Base-by-base conservation (phyloP, 306 rosid species). In the Acacia crassicarpa region DNA sequence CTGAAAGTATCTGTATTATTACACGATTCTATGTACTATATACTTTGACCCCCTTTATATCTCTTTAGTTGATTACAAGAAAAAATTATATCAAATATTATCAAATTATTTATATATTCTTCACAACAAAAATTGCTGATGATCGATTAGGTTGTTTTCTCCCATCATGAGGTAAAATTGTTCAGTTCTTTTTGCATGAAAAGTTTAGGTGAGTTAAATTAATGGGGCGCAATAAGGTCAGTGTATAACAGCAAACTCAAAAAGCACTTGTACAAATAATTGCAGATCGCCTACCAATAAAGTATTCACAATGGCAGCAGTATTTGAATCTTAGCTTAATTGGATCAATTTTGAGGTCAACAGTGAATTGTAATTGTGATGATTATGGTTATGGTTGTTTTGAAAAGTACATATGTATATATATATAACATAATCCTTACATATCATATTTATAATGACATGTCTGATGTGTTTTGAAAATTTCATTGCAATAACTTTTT, bases 161-260 rank as follows among this genome's bases (percentile, higher is more conserved):
- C 61, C 23, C 19, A 17, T 53, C 23, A 6, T 17, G 56, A 53
- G 23, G 23, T 53, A 53, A 53, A 19, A 19, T 6, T 53, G 20
- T 53, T 53, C 4, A 19, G 25, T 53, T 15, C 19, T 51, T 5
- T 51, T 4, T 17, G 19, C 8, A 2, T 51, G 16, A 0, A 38
- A 38, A 6, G 1, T 6, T 38, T 38, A 38, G 0, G 1, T 38
- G 41, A 38, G 41, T 38, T 38, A 1, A 6, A 0, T 38, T 38
- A 1, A 1, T 6, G 5, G 1, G 8, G 41, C 8, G 6, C 6
- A 38, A 0, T 38, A 38, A 1, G 1, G 1, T 0, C 0, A 38
- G 1, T 0, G 41, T 1, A 38, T 38, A 0, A 0, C 1, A 5
- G 0, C 6, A 38, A 1, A 38, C 8, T 38, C 0, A 38, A 38